A percentile compares a stretch with the other conserved stretches of the same genome.
Conservation (phyloP, 1,284 basidiomycete genomes). For the Athelia psychrophila region DNA sequence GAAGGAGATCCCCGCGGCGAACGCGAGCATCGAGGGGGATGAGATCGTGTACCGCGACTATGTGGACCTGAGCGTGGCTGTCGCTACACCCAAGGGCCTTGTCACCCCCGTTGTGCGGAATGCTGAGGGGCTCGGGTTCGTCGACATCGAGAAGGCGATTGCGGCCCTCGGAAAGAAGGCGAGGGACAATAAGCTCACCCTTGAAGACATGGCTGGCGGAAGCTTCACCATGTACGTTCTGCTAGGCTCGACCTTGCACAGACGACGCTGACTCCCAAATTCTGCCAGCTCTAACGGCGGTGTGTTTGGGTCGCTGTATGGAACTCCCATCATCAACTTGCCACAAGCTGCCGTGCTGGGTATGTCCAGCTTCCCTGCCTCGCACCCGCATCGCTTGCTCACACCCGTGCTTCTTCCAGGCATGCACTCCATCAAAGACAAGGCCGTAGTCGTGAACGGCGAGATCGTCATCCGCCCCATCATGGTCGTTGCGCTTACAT, state of each 20-base stretch:
- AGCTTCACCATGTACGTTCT: slow-evolving; percentile 89
- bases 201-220: slow-evolving; percentile 97
- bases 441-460: slow-evolving; percentile 89
- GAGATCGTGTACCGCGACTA: slow-evolving; percentile 96
- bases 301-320: slow-evolving; percentile 96
- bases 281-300: slow-evolving; percentile 88
- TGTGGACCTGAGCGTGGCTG: slow-evolving; percentile 92
- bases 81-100: slow-evolving; percentile 96
- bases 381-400: neutral
- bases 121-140: slow-evolving; percentile 81
- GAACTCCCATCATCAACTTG: slow-evolving; percentile 97
- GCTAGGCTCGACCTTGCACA: no score
- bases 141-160: slow-evolving; percentile 94
- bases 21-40: slow-evolving; percentile 94
- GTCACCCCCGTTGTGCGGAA: slow-evolving; percentile 97
- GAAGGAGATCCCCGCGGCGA: slow-evolving; percentile 92
- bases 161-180: slow-evolving; percentile 92
- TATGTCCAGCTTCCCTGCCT: slow-evolving; percentile 27
- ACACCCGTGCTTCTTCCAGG: slow-evolving; percentile 35
- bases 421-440: slow-evolving; percentile 97
- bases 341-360: slow-evolving; percentile 94
- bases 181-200: slow-evolving; percentile 89
- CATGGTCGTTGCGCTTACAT: slow-evolving; percentile 94
- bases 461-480: slow-evolving; percentile 96
- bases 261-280: neutral